These are phyloP conservation scores for Ballota nigra DNA, from an alignment of 257 asterid species.

Conservation along the genomic window DNA sequence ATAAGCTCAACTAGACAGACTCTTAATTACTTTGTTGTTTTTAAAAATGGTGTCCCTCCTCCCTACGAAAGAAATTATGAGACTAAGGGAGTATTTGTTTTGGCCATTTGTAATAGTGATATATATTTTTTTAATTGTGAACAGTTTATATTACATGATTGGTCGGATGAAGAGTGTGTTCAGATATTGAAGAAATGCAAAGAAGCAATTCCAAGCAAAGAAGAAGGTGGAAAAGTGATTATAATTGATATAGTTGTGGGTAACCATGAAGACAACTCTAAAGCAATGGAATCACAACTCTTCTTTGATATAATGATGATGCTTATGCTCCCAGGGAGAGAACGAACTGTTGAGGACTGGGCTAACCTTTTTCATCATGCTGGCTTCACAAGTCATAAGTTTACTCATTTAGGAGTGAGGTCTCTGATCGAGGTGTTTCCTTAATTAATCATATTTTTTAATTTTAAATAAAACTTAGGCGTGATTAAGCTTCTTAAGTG, in stretches of 20 bases:
- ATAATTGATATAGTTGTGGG: neutral
- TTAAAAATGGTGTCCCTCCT: too few relatives aligned
- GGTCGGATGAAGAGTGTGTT: neutral
- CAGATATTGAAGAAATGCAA: neutral
- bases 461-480: neutral
- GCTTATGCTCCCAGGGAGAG: neutral
- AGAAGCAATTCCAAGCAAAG: neutral
- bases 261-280: neutral
- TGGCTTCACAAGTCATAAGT: neutral
- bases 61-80: too few relatives aligned
- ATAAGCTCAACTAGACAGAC: too few relatives aligned
- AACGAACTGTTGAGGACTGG: neutral
- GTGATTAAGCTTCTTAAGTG: too few relatives aligned
- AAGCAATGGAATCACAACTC: neutral
- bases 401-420: neutral
- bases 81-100: too few relatives aligned
- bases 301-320: neutral
- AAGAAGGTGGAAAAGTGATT: neutral
- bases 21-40: too few relatives aligned
- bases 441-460: neutral
- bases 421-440: neutral
- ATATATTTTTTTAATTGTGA: neutral
- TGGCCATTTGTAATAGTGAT: too few relatives aligned
- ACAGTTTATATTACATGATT: neutral
- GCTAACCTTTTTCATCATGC: neutral